Evolutionary conservation across 331 rosid genomes (phyloP).

Genomic region (Ulmus americana): DNA sequence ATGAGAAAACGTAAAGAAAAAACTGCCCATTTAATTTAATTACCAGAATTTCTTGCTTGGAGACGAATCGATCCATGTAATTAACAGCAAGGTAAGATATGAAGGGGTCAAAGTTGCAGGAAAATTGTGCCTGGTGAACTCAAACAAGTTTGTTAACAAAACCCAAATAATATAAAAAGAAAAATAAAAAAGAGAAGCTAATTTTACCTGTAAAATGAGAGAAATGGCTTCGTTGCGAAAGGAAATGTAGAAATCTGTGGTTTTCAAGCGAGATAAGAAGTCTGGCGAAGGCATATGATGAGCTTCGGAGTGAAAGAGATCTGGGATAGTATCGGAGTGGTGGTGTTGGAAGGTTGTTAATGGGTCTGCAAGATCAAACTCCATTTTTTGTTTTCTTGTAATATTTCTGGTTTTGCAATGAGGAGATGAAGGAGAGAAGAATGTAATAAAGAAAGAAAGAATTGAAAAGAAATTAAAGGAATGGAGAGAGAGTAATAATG

Average conservation of each 20-base stretch:
- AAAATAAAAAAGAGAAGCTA: neutral
- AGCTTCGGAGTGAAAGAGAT: conserved; percentile 56
- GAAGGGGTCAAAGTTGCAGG: conserved; percentile 50
- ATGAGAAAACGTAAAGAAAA: conserved; percentile 1
- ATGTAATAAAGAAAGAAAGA: neutral
- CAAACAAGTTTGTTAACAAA: neutral
- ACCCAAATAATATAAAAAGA: neutral
- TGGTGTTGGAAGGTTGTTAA: conserved; percentile 39
- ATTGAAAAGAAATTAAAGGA: conserved; percentile 30
- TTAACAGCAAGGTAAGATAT: conserved; percentile 58
- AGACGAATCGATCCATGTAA: conserved; percentile 59
- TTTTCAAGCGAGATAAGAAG: conserved; percentile 21
- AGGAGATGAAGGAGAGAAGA: conserved; percentile 4
- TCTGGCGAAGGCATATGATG: conserved; percentile 47
- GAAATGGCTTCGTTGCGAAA: conserved; percentile 45
- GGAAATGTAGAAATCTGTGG: conserved; percentile 24
- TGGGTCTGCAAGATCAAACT: conserved; percentile 56
- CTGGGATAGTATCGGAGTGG: conserved; percentile 25
- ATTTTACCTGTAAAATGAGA: conserved; percentile 51
- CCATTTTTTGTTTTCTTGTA: conserved; percentile 29
- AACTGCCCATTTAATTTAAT: conserved; percentile 1
- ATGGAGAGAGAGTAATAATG: conserved; percentile 35
- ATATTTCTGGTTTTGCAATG: neutral
- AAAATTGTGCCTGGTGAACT: conserved; percentile 35
- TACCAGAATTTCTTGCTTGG: conserved; percentile 55